phyloP scores from a whole-genome alignment of 164 flowering plant species.

The Buxus sempervirens region DNA sequence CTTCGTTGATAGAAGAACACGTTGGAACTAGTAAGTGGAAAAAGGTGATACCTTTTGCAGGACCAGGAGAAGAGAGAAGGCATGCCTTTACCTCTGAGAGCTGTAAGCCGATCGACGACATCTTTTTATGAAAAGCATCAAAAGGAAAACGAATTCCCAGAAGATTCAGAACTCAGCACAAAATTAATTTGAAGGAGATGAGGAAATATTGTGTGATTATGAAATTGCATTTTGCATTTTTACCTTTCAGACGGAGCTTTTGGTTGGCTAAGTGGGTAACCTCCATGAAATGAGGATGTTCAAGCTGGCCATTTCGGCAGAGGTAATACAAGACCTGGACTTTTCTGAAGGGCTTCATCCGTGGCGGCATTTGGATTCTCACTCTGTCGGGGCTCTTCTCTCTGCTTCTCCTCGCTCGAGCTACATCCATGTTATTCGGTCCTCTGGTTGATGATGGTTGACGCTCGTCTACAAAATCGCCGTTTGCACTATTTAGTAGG shows the following conservation, averaged over 20 bases:
- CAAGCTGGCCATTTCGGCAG: conserved; percentile 60
- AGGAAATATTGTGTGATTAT: background rate
- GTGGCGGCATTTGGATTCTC: conserved; percentile 17
- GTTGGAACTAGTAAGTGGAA: background rate
- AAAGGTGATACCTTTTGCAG: conserved; percentile 61
- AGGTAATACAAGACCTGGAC: conserved; percentile 59
- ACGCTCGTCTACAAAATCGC: background rate
- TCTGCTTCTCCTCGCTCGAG: conserved; percentile 29
- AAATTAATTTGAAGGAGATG: background rate
- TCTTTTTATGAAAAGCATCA: conserved; percentile 30
- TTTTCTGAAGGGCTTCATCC: conserved; percentile 31
- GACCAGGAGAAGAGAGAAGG: conserved; percentile 90
- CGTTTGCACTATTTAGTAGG: background rate
- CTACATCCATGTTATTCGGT: conserved; percentile 25
- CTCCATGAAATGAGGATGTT: conserved; percentile 77
- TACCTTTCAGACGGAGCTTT: conserved; percentile 62
- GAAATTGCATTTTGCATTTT: too few relatives aligned
- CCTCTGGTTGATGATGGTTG: background rate
- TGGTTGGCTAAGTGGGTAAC: conserved; percentile 46
- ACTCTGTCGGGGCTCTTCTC: conserved; percentile 45
- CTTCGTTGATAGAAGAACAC: too few relatives aligned
- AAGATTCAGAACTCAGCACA: background rate
- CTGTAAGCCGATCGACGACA: conserved; percentile 60
- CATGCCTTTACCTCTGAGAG: conserved; percentile 82
- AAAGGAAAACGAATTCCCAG: background rate